phyloP scores from a whole-genome alignment of 2,329 filamentous ascomycete species.

The Hawksworthiomyces lignivorus region DNA sequence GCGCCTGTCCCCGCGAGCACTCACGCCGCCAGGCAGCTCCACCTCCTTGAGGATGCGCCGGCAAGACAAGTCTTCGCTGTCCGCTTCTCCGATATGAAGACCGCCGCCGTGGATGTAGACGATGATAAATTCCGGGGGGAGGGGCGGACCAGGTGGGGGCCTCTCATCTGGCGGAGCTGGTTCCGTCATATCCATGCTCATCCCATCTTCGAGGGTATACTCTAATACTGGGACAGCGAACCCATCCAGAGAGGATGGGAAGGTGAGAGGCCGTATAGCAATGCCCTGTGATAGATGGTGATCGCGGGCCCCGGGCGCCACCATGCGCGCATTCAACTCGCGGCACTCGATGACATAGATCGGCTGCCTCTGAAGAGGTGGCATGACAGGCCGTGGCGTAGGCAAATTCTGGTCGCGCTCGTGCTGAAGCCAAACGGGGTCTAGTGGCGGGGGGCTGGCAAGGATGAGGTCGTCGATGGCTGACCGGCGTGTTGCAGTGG shows the following conservation, averaged over 20 bases:
- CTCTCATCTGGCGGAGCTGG: conserved; percentile 11
- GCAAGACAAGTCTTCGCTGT: conserved; percentile 42
- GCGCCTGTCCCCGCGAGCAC: neutral
- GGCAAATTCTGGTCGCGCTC: conserved; percentile 25
- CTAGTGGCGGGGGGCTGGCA: conserved; percentile 27
- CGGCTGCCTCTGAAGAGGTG: conserved; percentile 27
- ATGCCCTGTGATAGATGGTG: conserved; percentile 29
- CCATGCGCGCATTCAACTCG: conserved; percentile 27
- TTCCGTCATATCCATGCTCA: neutral
- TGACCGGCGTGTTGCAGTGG: neutral
- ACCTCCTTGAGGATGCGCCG: conserved; percentile 30
- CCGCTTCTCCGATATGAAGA: conserved; percentile 37
- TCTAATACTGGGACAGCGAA: conserved; percentile 29
- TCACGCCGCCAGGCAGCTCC: conserved; percentile 11
- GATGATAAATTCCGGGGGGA: no score
- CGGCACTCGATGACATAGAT: conserved; percentile 34
- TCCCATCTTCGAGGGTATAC: conserved; percentile 15
- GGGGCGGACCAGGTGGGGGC: no score
- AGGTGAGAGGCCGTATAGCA: conserved; percentile 19
- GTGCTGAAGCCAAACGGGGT: conserved; percentile 32
- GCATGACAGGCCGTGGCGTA: conserved; percentile 16
- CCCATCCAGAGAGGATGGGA: conserved; percentile 26
- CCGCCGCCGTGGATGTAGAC: conserved; percentile 44
- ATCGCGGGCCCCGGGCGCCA: conserved; percentile 27
- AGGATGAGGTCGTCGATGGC: conserved; percentile 21